Evolutionary conservation across 2,329 filamentous ascomycete genomes (phyloP).

Genomic region (Periconia macrospinosa): DNA sequence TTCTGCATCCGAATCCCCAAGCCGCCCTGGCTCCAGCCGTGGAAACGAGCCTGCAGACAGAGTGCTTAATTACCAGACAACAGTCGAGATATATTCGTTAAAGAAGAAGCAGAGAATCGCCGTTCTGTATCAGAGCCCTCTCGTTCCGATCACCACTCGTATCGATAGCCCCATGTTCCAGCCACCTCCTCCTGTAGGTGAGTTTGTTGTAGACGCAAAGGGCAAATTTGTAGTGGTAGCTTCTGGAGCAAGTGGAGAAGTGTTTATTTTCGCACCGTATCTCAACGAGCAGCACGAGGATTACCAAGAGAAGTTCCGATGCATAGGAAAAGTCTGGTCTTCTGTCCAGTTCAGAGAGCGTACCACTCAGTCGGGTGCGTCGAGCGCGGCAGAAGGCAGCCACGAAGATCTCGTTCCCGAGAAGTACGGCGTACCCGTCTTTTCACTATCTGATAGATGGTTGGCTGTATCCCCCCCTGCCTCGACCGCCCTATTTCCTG

Average conservation of each 20-base stretch:
- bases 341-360: constrained; percentile 63
- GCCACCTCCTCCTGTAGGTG: constrained; percentile 70
- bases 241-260: constrained; percentile 83
- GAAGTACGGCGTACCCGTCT: constrained; percentile 62
- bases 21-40: constrained; percentile 34
- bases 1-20: constrained; percentile 38
- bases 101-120: constrained; percentile 71
- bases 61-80: constrained; percentile 75
- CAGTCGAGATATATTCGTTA: constrained; percentile 86
- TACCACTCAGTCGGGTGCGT: constrained; percentile 34
- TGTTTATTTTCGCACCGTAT: constrained; percentile 67
- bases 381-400: constrained; percentile 39
- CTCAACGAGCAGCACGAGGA: constrained; percentile 27
- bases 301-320: constrained; percentile 55
- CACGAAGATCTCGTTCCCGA: constrained; percentile 34
- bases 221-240: constrained; percentile 72
- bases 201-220: constrained; percentile 73
- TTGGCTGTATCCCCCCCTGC: constrained; percentile 74
- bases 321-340: constrained; percentile 91
- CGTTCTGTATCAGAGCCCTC: constrained; percentile 72
- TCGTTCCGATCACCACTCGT: constrained; percentile 61
- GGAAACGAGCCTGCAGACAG: constrained; percentile 28
- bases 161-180: constrained; percentile 64
- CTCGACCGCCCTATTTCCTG: constrained; percentile 69
- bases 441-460: constrained; percentile 73